Conservation (phyloP, 2,329 filamentous ascomycete genomes). For the Acephala macrosclerotiorum region DNA sequence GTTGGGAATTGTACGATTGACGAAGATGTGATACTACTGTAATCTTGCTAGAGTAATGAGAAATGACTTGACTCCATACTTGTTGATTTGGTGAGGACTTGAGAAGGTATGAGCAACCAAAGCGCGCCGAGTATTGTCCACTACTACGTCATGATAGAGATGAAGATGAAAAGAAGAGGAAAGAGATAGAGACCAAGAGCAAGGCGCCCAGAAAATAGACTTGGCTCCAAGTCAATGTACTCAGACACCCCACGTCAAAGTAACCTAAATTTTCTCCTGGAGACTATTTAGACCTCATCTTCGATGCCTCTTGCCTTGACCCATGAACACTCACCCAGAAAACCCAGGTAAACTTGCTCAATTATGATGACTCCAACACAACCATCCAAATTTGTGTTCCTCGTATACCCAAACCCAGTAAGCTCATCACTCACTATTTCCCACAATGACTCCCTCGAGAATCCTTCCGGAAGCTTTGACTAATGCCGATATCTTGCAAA, state of each 20-base stretch:
- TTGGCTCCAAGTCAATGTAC: not conserved
- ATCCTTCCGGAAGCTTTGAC: not conserved
- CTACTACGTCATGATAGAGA: not conserved
- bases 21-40: too few relatives aligned
- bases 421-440: not conserved
- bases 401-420: not conserved
- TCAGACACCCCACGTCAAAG: too few relatives aligned
- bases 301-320: too few relatives aligned
- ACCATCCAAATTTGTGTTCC: not conserved
- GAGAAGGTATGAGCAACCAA: too few relatives aligned
- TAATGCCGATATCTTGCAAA: not conserved
- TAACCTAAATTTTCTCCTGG: too few relatives aligned
- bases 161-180: not conserved
- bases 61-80: too few relatives aligned
- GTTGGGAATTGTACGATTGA: too few relatives aligned
- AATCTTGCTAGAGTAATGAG: too few relatives aligned
- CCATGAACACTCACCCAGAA: not conserved
- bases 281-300: too few relatives aligned
- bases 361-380: not conserved
- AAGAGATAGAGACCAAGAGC: not conserved
- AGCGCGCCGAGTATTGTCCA: not conserved
- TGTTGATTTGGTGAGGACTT: too few relatives aligned
- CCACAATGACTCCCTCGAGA: not conserved
- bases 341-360: not conserved
- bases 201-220: not conserved